Evolutionary conservation across 1,284 basidiomycete genomes (phyloP), one percentile per base, ranked within the genome.

Genomic region (Pholiota adiposa): DNA sequence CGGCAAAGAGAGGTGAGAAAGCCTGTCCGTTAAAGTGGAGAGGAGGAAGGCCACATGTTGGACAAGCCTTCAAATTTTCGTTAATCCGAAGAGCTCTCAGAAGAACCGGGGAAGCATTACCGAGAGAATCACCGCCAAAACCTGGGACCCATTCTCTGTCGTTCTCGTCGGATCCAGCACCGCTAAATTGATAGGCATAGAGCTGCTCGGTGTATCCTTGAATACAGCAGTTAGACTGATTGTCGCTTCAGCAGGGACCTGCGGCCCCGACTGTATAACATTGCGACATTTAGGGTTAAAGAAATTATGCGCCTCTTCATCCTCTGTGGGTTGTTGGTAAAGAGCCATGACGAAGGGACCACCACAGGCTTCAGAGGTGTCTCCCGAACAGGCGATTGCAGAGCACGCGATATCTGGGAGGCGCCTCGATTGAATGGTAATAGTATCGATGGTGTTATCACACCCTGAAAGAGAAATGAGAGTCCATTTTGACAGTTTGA

Each of bases 351-450:
- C 51, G 0, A 59, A 54, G 2, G 34, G 36, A 3, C 61, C 61
- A n/a, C 61, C 61, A 23, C 61, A 62, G 3, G 57, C 61, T 23
- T 59, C 54, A 23, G 51, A 54, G 14, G 36, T 33, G n/a, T 48
- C 58, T 9, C 43, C 54, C 1, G 50, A 40, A 41, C 61, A 62
- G 18, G 53, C 57, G 33, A 53, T 59, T 3, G 61, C 55, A 31
- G 58, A 57, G 23, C 61, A 62, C 7, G 51, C 50, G 23, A 59
- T 56, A 44, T 62, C 61, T 29, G 61, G 61, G 12, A 62, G 49
- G n/a, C 57, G 51, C 33, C 56, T 50, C 12, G 38, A 43, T 41
- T 53, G 50, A 11, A 51, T 34, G 6, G 50, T 52, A 1, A 53
- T 51, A 12, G 6, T 12, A 2, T 58, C 21, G 16, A 59, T 43